These are phyloP conservation scores for Phytophthora pini DNA, from an alignment of 352 stramenopile species.

Conservation along the genomic window DNA sequence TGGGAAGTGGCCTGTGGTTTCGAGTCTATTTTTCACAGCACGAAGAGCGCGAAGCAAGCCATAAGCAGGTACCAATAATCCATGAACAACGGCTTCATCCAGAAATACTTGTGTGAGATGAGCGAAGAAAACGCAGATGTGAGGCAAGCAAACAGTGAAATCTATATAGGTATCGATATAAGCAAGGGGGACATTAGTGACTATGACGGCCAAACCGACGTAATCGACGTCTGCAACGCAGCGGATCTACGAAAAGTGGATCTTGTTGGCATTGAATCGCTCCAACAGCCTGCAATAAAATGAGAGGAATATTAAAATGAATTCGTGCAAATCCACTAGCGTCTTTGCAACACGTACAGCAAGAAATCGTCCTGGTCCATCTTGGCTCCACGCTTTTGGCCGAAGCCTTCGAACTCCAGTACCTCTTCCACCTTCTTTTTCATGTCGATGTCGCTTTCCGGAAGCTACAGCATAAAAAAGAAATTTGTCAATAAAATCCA, in stretches of 20 bases:
- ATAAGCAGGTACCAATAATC: not conserved
- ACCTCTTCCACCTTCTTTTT: slow-evolving; percentile 95
- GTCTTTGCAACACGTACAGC: slow-evolving; percentile 49
- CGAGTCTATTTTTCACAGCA: slow-evolving; percentile 37
- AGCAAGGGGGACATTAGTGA: slow-evolving; percentile 16
- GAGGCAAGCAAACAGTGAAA: slow-evolving; percentile 33
- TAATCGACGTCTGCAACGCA: slow-evolving; percentile 9
- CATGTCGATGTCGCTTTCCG: slow-evolving; percentile 84
- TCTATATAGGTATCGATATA: slow-evolving; percentile 34
- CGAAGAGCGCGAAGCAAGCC: slow-evolving; percentile 3
- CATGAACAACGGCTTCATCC: slow-evolving; percentile 15
- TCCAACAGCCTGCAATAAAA: slow-evolving; percentile 84
- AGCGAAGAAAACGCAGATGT: slow-evolving; percentile 7
- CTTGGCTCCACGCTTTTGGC: slow-evolving; percentile 93
- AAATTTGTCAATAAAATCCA: not conserved
- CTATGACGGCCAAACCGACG: slow-evolving; percentile 18
- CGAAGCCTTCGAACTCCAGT: slow-evolving; percentile 88
- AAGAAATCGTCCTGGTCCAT: slow-evolving; percentile 99
- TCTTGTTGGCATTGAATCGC: slow-evolving; percentile 96
- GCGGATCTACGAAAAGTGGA: slow-evolving; percentile 94
- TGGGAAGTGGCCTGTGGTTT: slow-evolving; percentile 36
- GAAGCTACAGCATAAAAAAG: slow-evolving; percentile 45
- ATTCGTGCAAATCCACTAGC: not conserved
- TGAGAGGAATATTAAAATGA: slow-evolving; percentile 3
- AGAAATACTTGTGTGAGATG: slow-evolving; percentile 13